These are phyloP conservation scores for Chondrus crispus DNA, from an alignment of 23 red algal species.

Conservation along the genomic window DNA sequence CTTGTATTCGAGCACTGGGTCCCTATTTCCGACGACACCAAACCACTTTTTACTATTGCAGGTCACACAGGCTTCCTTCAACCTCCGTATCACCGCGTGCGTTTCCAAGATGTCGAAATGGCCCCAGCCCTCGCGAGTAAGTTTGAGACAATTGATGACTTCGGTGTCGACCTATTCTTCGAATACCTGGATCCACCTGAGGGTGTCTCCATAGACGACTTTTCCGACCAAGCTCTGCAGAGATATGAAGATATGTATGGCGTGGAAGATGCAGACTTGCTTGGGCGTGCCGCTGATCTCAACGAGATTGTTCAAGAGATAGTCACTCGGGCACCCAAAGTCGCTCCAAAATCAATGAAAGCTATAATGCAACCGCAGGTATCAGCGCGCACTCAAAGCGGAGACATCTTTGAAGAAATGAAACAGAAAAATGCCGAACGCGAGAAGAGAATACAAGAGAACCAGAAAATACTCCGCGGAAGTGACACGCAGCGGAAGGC, in stretches of 20 bases:
- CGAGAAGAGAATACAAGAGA: conserved; percentile 38
- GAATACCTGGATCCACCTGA: conserved; percentile 43
- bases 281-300: conserved; percentile 35
- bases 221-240: conserved; percentile 26
- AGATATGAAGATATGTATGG: conserved; percentile 33
- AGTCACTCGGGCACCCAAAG: background rate
- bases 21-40: conserved; percentile 64
- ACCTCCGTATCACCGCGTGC: conserved; percentile 51
- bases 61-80: conserved; percentile 69
- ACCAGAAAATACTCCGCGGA: background rate
- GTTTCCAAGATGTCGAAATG: conserved; percentile 54
- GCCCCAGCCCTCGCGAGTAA: conserved; percentile 64
- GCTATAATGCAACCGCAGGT: conserved; percentile 18
- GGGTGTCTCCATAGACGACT: conserved; percentile 17
- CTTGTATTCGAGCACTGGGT: conserved; percentile 85
- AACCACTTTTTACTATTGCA: conserved; percentile 76
- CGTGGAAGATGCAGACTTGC: background rate
- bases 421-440: conserved; percentile 52
- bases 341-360: conserved; percentile 25
- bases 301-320: conserved; percentile 45
- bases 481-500: conserved; percentile 46
- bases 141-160: conserved; percentile 33
- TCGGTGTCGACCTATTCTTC: conserved; percentile 71
- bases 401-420: conserved; percentile 48
- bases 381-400: background rate